Evolutionary conservation across 345 rosid genomes (phyloP), one percentile per base, ranked within the genome.

Genomic region (Eucalyptus camaldulensis): DNA sequence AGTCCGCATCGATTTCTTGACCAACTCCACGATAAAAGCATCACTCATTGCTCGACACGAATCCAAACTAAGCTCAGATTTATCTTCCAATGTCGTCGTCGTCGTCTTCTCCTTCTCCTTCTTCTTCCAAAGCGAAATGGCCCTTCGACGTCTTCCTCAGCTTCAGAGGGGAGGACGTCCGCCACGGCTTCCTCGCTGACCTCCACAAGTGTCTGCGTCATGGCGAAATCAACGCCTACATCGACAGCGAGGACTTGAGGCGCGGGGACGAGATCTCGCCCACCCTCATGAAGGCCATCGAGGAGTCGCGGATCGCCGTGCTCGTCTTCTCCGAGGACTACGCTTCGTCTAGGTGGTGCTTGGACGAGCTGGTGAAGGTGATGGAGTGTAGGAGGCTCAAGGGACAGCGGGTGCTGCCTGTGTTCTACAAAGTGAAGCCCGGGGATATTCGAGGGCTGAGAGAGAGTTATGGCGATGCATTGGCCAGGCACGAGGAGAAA

Each of bases 321-420:
- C 27, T 89, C 80, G 49, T 86, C 72, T 69, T 89, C 90, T 87
- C 87, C 45, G 58, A 17, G 67, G 13, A 72, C 47, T 89, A 87
- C 49, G 90, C 88, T n/a, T 89, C 86, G 7, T 89, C 90, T 12
- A 0, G 5, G 13, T 47, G 49, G 49, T 47, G 49, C 49, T 47
- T 47, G 49, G 49, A 47, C 49, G 49, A 47, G 49, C 49, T 47
- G 49, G 49, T 47, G 49, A 47, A 47, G 49, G 13, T 47, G 1
- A 47, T 47, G 49, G 49, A 47, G 49, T 49, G 14, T 49, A 49
- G 0, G 50, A 12, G 50, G 50, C 50, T 0, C 50, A 4, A 49
- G 50, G 2, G 2, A 0, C 2, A 1, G 6, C 14, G 0, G 2
- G 49, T 49, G 49, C 0, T 49, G 49, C 49, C 49, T 2, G 49